Percentiles rank a stretch among this genome's conserved stretches.
These are phyloP conservation scores for Tilletia indica DNA, from an alignment of 1,284 basidiomycete species.

Conservation along the genomic window DNA sequence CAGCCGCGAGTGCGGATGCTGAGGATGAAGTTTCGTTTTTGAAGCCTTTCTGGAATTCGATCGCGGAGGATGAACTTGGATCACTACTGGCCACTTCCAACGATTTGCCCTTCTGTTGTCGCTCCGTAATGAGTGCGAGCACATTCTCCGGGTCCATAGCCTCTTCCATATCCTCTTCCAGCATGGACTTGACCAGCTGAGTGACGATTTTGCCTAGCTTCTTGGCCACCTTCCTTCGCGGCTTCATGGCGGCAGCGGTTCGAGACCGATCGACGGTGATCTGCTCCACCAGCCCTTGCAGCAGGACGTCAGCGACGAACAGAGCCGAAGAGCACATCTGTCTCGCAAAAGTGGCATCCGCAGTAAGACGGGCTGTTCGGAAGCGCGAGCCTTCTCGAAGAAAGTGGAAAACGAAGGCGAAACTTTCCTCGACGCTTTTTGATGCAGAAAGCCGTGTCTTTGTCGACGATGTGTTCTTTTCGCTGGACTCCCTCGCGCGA, in stretches of 20 bases:
- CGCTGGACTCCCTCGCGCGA: not conserved
- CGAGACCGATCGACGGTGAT: not conserved
- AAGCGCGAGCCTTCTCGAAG: not conserved
- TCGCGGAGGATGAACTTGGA: not conserved
- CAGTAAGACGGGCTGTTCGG: not conserved
- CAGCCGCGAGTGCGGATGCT: not conserved
- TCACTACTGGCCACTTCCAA: not conserved
- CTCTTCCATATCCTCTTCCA: constrained; percentile 20
- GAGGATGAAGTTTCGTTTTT: not conserved
- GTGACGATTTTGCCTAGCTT: constrained; percentile 14
- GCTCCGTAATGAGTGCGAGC: not conserved
- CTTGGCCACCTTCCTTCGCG: not conserved
- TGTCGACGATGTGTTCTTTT: not conserved
- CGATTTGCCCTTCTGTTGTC: not conserved
- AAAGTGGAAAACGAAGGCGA: constrained; percentile 5
- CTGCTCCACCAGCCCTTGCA: not conserved
- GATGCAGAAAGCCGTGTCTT: not conserved
- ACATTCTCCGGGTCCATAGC: constrained; percentile 16
- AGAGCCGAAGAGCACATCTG: constrained; percentile 1
- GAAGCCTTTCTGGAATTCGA: constrained; percentile 17
- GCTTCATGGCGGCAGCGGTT: not conserved
- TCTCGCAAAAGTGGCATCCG: not conserved
- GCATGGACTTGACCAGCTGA: not conserved
- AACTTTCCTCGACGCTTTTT: not conserved
- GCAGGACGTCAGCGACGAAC: not conserved